phyloP scores from a whole-genome alignment of 2,329 filamentous ascomycete species.

The Davidsoniella neocaledoniae region DNA sequence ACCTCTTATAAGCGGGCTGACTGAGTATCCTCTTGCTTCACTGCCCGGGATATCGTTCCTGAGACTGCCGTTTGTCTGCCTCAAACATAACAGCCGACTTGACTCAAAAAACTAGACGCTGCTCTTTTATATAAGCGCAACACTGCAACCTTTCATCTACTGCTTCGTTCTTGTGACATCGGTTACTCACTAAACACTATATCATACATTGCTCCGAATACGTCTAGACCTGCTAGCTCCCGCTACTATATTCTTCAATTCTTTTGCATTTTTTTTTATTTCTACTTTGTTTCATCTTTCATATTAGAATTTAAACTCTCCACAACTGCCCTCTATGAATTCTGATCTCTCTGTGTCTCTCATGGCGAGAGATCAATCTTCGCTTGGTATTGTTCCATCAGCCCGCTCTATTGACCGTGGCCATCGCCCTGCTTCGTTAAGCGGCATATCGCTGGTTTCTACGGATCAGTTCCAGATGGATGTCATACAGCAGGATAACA shows the following conservation, averaged over 20 bases:
- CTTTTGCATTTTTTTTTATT: background rate
- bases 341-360: slow-evolving; percentile 3
- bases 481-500: background rate
- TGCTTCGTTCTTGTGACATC: no score
- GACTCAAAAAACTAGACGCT: background rate
- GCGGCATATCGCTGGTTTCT: background rate
- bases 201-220: background rate
- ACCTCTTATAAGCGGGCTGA: background rate
- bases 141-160: background rate
- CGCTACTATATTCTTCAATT: background rate
- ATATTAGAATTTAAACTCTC: background rate
- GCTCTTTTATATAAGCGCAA: background rate
- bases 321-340: background rate
- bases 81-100: background rate
- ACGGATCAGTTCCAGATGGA: background rate
- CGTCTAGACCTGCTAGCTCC: background rate
- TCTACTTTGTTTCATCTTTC: background rate
- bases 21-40: background rate
- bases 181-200: background rate
- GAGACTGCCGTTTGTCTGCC: background rate
- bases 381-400: background rate
- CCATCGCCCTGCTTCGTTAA: background rate
- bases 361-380: background rate
- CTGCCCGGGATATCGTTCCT: background rate
- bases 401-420: slow-evolving; percentile 1